A percentile compares a stretch with the other conserved stretches of the same genome.
Conservation (phyloP, 805 yeast genomes). For the Pichia phayaonensis region DNA sequence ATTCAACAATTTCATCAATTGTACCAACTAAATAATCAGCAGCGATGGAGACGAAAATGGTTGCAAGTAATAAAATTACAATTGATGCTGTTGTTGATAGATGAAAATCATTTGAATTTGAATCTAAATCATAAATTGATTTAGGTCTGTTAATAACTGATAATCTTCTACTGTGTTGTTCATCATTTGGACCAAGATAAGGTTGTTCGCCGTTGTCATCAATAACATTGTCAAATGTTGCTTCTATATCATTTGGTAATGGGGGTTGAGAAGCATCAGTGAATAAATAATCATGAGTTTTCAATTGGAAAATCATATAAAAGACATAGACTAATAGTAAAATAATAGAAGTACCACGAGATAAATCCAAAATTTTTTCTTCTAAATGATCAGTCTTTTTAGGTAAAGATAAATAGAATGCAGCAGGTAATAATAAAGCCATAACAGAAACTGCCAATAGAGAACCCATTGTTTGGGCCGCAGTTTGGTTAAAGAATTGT, state of each 20-base stretch:
- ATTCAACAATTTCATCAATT: conserved; percentile 79
- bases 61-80: conserved; percentile 49
- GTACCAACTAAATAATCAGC: conserved; percentile 94
- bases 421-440: conserved; percentile 89
- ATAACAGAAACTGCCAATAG: conserved; percentile 86
- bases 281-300: conserved; percentile 73
- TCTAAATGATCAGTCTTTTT: conserved; percentile 21
- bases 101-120: conserved; percentile 23
- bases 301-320: conserved; percentile 80
- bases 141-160: conserved; percentile 24
- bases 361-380: conserved; percentile 54
- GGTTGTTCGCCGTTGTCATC: not conserved
- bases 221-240: conserved; percentile 20
- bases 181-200: not conserved
- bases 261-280: conserved; percentile 35
- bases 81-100: conserved; percentile 51
- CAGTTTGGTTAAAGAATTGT: conserved; percentile 90
- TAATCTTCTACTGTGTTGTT: conserved; percentile 20
- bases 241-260: not conserved
- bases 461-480: conserved; percentile 96
- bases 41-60: conserved; percentile 76
- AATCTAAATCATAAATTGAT: conserved; percentile 24
- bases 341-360: conserved; percentile 81
- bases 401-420: conserved; percentile 79
- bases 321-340: conserved; percentile 69